Evolutionary conservation across 805 yeast genomes (phyloP).

Genomic region (Yamadazyma akitaensis): DNA sequence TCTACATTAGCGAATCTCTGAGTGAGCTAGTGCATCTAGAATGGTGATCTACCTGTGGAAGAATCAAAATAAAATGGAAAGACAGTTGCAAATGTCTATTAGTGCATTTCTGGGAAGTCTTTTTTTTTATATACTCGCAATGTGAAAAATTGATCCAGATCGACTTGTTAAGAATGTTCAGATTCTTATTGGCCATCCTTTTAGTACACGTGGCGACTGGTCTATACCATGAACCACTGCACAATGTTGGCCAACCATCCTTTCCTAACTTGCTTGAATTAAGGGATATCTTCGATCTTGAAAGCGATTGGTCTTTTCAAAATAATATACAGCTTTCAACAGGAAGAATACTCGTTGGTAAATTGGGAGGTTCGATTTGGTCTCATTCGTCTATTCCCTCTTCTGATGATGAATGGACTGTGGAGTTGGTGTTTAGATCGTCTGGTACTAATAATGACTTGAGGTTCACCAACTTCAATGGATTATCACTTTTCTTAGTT

Average conservation of each 20-base stretch:
- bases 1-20: too few relatives aligned
- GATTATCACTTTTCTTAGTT: slow-evolving; percentile 50
- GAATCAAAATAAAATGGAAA: too few relatives aligned
- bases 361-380: slow-evolving; percentile 23
- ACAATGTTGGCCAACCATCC: slow-evolving; percentile 15
- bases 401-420: slow-evolving; percentile 43
- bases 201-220: neutral
- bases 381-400: slow-evolving; percentile 15
- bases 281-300: slow-evolving; percentile 20
- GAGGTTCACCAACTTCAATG: slow-evolving; percentile 39
- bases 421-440: slow-evolving; percentile 63
- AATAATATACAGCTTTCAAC: slow-evolving; percentile 89
- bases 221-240: neutral
- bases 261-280: slow-evolving; percentile 34
- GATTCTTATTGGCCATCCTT: slow-evolving; percentile 6
- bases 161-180: neutral
- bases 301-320: slow-evolving; percentile 26
- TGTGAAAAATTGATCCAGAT: slow-evolving; percentile 1
- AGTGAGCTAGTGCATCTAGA: too few relatives aligned
- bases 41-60: too few relatives aligned
- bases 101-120: neutral
- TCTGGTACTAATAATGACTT: slow-evolving; percentile 40
- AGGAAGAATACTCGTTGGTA: slow-evolving; percentile 39
- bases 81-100: too few relatives aligned
- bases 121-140: neutral